Percentiles rank a stretch among this genome's conserved stretches.
Evolutionary conservation across 768 basidiomycete genomes (phyloP).

Genomic region (Dictyophora rubrovolvata): DNA sequence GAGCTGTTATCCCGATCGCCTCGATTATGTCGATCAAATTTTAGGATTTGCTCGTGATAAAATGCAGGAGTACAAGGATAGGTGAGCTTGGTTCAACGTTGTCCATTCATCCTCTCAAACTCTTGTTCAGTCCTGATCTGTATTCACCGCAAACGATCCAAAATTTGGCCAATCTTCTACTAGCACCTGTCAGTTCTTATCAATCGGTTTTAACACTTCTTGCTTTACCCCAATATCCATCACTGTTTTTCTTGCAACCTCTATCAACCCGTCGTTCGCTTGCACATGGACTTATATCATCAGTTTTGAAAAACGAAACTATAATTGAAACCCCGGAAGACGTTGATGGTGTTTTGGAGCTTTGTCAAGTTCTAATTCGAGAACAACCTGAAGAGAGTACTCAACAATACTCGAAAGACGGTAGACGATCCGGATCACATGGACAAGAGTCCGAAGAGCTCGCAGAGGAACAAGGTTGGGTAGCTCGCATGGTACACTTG

Average conservation of each 20-base stretch:
- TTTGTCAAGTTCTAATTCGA: slow-evolving; percentile 86
- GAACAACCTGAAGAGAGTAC: slow-evolving; percentile 38
- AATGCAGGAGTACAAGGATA: slow-evolving; percentile 73
- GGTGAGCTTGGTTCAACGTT: slow-evolving; percentile 31
- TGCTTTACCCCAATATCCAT: slow-evolving; percentile 82
- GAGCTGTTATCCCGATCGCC: slow-evolving; percentile 92
- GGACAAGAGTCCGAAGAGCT: slow-evolving; percentile 75
- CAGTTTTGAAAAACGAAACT: slow-evolving; percentile 94
- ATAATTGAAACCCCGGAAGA: slow-evolving; percentile 90
- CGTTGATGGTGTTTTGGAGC: slow-evolving; percentile 83
- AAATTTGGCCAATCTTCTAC: slow-evolving; percentile 84
- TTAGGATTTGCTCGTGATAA: slow-evolving; percentile 82
- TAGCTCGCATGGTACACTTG: slow-evolving; percentile 94
- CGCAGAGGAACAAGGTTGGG: slow-evolving; percentile 98
- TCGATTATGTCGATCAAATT: slow-evolving; percentile 96
- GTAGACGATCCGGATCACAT: slow-evolving; percentile 31
- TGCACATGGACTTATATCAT: slow-evolving; percentile 89
- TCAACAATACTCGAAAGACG: slow-evolving; percentile 23
- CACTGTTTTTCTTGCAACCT: slow-evolving; percentile 75
- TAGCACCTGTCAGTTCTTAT: slow-evolving; percentile 94
- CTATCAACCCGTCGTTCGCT: slow-evolving; percentile 87
- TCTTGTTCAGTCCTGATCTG: slow-evolving; percentile 62
- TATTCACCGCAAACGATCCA: slow-evolving; percentile 78
- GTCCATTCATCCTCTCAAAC: slow-evolving; percentile 6
- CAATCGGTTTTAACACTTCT: slow-evolving; percentile 95